phyloP scores from a whole-genome alignment of 768 basidiomycete genomes.

The Dictyophora rubrovolvata region DNA sequence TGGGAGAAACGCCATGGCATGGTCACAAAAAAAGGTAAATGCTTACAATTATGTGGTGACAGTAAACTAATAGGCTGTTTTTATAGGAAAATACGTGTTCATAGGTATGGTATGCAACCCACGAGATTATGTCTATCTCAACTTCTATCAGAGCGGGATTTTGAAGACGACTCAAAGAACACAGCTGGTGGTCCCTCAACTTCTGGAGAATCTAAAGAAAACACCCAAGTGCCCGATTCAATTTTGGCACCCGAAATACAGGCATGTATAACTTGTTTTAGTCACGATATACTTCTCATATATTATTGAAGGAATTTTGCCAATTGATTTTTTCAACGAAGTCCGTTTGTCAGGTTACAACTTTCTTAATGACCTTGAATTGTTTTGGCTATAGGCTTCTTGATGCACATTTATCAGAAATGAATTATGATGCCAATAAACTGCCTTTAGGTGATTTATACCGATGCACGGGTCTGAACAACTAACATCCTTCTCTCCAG shows the following conservation, averaged over 20 bases:
- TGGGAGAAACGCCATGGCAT: conserved; percentile 46
- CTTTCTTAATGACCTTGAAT: background rate
- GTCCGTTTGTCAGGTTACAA: conserved; percentile 20
- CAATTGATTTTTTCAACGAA: conserved; percentile 42
- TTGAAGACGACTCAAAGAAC: conserved; percentile 32
- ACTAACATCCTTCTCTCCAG: conserved; percentile 17
- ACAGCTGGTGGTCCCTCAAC: conserved; percentile 12
- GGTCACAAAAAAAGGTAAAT: conserved; percentile 38
- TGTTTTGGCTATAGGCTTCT: conserved; percentile 30
- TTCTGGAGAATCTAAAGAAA: conserved; percentile 14
- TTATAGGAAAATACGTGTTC: conserved; percentile 48
- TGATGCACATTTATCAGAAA: conserved; percentile 43
- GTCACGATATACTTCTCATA: background rate
- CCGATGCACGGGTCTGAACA: background rate
- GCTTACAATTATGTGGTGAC: background rate
- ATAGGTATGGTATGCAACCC: conserved; percentile 29
- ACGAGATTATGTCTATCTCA: background rate
- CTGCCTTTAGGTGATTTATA: conserved; percentile 39
- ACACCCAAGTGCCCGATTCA: conserved; percentile 33
- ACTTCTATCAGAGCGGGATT: conserved; percentile 34
- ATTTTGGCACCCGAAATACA: conserved; percentile 35
- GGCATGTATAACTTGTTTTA: conserved; percentile 18
- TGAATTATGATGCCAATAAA: conserved; percentile 61
- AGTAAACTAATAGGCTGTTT: background rate
- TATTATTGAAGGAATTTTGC: conserved; percentile 30